Evolutionary conservation across 73 alveolate genomes (phyloP).

Genomic region (Paramecium pentaurelia): DNA sequence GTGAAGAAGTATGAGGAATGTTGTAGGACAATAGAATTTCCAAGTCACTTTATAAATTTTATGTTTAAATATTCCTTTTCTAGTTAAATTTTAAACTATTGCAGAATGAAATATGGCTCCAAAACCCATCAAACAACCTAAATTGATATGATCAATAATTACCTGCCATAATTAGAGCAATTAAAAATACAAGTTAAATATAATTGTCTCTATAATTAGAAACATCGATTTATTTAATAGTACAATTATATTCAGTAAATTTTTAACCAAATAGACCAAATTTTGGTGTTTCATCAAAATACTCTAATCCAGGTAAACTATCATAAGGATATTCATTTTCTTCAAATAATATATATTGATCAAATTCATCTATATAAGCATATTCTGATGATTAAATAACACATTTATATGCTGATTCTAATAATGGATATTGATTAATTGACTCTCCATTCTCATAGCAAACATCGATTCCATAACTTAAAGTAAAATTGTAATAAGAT

Average conservation of each 20-base stretch:
- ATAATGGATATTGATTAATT: not conserved
- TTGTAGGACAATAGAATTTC: not conserved
- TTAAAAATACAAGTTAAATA: not conserved
- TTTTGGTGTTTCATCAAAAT: not conserved
- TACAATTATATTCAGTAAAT: not conserved
- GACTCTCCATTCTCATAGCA: not conserved
- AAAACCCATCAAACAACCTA: constrained; percentile 4
- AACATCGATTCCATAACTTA: not conserved
- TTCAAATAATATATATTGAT: not conserved
- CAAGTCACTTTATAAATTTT: not conserved
- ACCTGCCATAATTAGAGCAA: constrained; percentile 26
- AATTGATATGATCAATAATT: not conserved
- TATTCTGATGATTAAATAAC: not conserved
- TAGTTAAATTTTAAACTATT: not conserved
- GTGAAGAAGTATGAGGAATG: not conserved
- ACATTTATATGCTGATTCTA: not conserved
- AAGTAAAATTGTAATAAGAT: not conserved
- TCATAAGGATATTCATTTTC: not conserved
- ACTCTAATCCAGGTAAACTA: not conserved
- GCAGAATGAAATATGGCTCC: constrained; percentile 32
- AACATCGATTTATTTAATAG: not conserved
- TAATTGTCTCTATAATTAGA: constrained; percentile 3
- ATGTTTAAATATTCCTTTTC: not conserved
- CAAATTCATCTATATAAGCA: not conserved
- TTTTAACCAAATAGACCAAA: not conserved